Conservation (phyloP, 345 rosid genomes). For the Turritis glabra region DNA sequence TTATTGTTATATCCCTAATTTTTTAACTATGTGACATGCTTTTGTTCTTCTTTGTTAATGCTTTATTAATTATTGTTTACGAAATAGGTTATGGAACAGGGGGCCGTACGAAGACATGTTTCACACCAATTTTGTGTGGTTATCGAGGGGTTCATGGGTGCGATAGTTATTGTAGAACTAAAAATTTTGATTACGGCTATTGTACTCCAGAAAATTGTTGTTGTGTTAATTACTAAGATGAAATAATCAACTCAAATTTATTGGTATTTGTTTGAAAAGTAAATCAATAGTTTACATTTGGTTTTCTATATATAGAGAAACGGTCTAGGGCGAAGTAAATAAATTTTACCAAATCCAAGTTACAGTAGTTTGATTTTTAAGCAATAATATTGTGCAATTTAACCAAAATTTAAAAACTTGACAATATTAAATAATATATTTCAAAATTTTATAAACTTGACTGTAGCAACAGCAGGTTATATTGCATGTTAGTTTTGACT, state of each 20-base stretch:
- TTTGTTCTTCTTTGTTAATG: background rate
- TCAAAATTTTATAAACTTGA: too few relatives aligned
- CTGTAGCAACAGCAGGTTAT: too few relatives aligned
- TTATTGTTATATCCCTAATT: background rate
- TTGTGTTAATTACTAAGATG: background rate
- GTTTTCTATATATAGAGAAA: too few relatives aligned
- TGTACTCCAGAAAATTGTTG: background rate
- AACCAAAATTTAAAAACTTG: too few relatives aligned
- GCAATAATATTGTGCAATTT: background rate
- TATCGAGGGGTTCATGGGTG: background rate
- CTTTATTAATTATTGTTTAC: background rate
- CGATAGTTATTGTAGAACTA: background rate
- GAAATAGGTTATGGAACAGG: background rate
- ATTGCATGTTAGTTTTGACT: too few relatives aligned
- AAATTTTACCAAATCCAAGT: background rate
- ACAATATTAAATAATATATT: too few relatives aligned
- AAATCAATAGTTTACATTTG: background rate
- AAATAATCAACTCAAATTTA: background rate
- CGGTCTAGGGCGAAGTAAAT: background rate
- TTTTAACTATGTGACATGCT: background rate
- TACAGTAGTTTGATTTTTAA: background rate
- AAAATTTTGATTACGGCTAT: background rate
- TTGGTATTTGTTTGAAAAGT: background rate
- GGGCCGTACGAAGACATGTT: background rate
- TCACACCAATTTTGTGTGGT: background rate